Conservation (phyloP, 257 asterid species). For the Linderniella brevidens region DNA sequence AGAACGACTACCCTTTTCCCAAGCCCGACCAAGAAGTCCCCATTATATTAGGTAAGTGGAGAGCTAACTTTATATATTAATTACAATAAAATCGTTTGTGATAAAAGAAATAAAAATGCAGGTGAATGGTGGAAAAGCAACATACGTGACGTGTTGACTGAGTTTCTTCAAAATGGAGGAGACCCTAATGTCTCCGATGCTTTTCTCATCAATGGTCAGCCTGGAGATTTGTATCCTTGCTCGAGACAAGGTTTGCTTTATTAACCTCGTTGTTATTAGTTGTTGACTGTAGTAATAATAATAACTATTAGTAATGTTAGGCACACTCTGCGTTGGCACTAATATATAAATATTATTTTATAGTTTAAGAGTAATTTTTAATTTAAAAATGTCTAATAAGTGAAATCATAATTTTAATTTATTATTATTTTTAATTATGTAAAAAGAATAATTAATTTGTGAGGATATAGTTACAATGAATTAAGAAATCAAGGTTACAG, state of each 20-base stretch:
- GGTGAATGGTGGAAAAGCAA: constrained; percentile 59
- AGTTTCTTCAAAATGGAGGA: constrained; percentile 22
- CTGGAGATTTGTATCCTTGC: constrained; percentile 40
- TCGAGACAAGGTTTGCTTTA: constrained; percentile 23
- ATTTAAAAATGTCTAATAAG: too few relatives aligned
- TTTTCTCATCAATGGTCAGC: constrained; percentile 44
- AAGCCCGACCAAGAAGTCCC: constrained; percentile 30
- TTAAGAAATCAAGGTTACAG: too few relatives aligned
- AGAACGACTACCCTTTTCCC: constrained; percentile 25
- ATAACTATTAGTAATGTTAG: too few relatives aligned
- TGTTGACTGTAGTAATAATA: not conserved
- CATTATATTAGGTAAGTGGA: constrained; percentile 24
- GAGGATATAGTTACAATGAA: too few relatives aligned
- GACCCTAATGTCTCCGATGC: constrained; percentile 43
- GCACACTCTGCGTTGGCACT: too few relatives aligned
- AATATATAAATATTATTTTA: too few relatives aligned
- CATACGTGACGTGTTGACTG: constrained; percentile 14
- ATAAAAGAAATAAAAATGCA: constrained; percentile 1
- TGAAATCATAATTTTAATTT: too few relatives aligned
- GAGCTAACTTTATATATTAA: not conserved
- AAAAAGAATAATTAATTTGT: too few relatives aligned
- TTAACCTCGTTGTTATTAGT: not conserved
- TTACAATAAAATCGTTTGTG: too few relatives aligned
- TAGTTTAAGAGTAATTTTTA: too few relatives aligned
- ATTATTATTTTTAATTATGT: too few relatives aligned